A percentile compares a stretch with the other conserved stretches of the same genome.
These are phyloP conservation scores for Cicer judaicum DNA, from an alignment of 306 rosid genomes.

Conservation along the genomic window DNA sequence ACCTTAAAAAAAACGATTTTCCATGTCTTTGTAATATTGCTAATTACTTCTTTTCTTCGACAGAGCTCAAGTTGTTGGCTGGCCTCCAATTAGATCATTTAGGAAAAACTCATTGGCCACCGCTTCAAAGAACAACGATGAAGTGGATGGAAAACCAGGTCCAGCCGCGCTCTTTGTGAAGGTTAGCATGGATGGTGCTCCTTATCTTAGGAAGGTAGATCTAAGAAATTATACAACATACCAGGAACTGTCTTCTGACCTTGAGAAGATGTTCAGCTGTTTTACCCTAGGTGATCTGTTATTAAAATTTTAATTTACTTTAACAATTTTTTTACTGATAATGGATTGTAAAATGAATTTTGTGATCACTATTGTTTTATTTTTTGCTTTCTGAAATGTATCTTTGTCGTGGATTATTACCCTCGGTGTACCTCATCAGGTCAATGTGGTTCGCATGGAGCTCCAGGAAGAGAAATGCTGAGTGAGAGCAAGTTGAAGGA, in stretches of 20 bases:
- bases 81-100: conserved; percentile 89
- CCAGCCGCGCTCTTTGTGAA: conserved; percentile 78
- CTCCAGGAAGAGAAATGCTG: conserved; percentile 48
- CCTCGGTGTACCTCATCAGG: conserved; percentile 36
- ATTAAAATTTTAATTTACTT: conserved; percentile 29
- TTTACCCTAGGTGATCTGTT: conserved; percentile 72
- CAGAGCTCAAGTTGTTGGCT: conserved; percentile 96
- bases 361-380: background rate
- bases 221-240: conserved; percentile 71
- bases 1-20: background rate
- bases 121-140: conserved; percentile 74
- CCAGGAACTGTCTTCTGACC: conserved; percentile 81
- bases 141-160: conserved; percentile 80
- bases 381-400: conserved; percentile 2
- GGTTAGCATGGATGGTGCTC: conserved; percentile 98
- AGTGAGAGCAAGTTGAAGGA: conserved; percentile 55
- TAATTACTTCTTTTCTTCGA: conserved; percentile 35
- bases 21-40: background rate
- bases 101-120: conserved; percentile 79
- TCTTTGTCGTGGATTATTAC: conserved; percentile 39
- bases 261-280: conserved; percentile 95
- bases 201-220: conserved; percentile 89
- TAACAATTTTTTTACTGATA: background rate
- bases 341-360: background rate
- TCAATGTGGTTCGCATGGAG: conserved; percentile 56